phyloP scores from a whole-genome alignment of 805 yeast genomes.

The Lachancea fermentati region DNA sequence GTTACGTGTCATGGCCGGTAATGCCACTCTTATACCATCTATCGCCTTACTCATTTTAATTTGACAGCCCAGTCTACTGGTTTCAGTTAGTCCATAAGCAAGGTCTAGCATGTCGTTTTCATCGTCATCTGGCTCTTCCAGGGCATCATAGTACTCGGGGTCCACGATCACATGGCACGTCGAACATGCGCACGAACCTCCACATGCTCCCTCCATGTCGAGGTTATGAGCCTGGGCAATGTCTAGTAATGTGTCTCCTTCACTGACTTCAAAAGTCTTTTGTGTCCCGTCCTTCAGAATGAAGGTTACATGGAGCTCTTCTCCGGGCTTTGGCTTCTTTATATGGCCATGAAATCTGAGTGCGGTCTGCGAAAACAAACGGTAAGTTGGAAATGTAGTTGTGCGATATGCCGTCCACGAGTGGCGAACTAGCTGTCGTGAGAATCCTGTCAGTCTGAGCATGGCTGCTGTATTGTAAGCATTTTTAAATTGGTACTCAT shows the following conservation, averaged over 20 bases:
- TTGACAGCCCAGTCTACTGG: conserved; percentile 94
- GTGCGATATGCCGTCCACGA: not conserved
- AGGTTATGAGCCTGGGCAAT: conserved; percentile 90
- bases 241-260: conserved; percentile 86
- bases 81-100: conserved; percentile 95
- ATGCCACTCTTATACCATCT: conserved; percentile 90
- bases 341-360: conserved; percentile 69
- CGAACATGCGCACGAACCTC: conserved; percentile 98
- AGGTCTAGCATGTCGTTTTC: conserved; percentile 97
- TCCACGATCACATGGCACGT: conserved; percentile 96
- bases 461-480: not conserved
- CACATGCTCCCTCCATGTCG: conserved; percentile 98
- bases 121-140: conserved; percentile 95
- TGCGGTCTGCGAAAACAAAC: conserved; percentile 1
- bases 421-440: not conserved
- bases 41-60: conserved; percentile 81
- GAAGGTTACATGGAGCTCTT: conserved; percentile 81
- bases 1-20: conserved; percentile 97
- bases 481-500: not conserved
- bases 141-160: conserved; percentile 84
- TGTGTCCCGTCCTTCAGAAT: conserved; percentile 89
- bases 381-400: not conserved
- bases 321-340: conserved; percentile 88
- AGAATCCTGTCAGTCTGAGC: not conserved
- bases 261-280: conserved; percentile 75